Evolutionary conservation across 768 basidiomycete genomes (phyloP).

Genomic region (Rhodotorula babjevae): DNA sequence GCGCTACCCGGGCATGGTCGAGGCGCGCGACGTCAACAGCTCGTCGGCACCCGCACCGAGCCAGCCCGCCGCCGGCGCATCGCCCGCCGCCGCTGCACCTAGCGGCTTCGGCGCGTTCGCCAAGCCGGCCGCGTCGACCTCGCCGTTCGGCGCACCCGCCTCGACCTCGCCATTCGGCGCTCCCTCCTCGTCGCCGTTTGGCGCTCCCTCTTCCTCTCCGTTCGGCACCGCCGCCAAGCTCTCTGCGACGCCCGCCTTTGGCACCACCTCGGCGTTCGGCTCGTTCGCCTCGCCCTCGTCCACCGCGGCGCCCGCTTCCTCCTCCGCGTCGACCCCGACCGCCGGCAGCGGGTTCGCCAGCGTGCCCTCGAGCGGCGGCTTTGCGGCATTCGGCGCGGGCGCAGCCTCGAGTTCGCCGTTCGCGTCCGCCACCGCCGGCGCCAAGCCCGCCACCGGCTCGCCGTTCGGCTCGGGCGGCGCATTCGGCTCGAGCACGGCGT

Average conservation of each 20-base stretch:
- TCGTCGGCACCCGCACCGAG: not conserved
- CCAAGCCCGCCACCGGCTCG: not conserved
- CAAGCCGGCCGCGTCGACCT: not conserved
- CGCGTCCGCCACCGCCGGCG: not conserved
- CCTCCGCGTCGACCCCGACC: too few species aligned
- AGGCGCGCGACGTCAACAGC: conserved; percentile 20
- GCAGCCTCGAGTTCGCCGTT: not conserved
- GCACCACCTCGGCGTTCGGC: not conserved
- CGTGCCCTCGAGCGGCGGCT: not conserved
- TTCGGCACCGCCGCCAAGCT: not conserved
- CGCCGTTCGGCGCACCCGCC: not conserved
- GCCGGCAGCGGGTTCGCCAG: not conserved
- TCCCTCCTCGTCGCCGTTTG: not conserved
- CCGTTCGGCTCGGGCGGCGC: conserved; percentile 2
- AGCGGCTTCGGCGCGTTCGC: conserved; percentile 17
- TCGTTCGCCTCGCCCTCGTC: not conserved
- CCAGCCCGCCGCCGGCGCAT: not conserved
- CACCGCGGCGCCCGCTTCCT: not conserved
- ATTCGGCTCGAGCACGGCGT: not conserved
- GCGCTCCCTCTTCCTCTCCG: not conserved
- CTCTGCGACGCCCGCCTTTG: not conserved
- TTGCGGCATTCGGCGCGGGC: not conserved
- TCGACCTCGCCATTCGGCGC: not conserved
- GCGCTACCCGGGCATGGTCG: conserved; percentile 45
- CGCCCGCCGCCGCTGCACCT: too few species aligned